phyloP scores from a whole-genome alignment of 208 protist genomes.

The Entamoeba dispar region DNA sequence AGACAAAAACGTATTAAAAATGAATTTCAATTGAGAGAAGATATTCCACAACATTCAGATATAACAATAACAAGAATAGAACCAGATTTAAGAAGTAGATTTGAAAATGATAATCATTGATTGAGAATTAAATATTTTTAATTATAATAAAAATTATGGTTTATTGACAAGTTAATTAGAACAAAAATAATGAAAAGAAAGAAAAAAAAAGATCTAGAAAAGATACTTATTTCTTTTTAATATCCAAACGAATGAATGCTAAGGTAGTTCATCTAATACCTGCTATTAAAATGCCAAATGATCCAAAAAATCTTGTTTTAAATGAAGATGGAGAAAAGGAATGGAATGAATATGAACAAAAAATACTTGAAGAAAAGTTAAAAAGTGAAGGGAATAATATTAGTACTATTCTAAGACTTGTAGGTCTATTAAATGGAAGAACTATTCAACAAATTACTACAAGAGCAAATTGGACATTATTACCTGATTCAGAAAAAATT shows the following conservation, averaged over 20 bases:
- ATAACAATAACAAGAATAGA: too few species aligned
- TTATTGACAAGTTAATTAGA: too few species aligned
- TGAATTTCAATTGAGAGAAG: too few species aligned
- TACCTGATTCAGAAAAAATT: background rate
- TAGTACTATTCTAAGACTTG: background rate
- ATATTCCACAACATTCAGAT: too few species aligned
- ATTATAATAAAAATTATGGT: too few species aligned
- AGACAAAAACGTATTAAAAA: background rate
- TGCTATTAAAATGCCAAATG: background rate
- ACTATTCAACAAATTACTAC: background rate
- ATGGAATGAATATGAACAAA: background rate
- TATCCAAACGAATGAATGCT: background rate
- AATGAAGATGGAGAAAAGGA: background rate
- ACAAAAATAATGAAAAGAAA: too few species aligned
- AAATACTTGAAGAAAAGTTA: background rate
- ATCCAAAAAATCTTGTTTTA: background rate
- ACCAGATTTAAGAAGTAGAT: too few species aligned
- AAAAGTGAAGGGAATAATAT: background rate
- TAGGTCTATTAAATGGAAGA: background rate
- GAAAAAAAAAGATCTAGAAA: too few species aligned
- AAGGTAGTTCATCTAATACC: background rate
- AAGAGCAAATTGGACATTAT: background rate
- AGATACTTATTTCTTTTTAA: too few species aligned
- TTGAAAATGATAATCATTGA: too few species aligned
- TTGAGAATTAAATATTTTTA: too few species aligned